Conservation (phyloP, 257 asterid species). For the Hygrophila difformis region DNA sequence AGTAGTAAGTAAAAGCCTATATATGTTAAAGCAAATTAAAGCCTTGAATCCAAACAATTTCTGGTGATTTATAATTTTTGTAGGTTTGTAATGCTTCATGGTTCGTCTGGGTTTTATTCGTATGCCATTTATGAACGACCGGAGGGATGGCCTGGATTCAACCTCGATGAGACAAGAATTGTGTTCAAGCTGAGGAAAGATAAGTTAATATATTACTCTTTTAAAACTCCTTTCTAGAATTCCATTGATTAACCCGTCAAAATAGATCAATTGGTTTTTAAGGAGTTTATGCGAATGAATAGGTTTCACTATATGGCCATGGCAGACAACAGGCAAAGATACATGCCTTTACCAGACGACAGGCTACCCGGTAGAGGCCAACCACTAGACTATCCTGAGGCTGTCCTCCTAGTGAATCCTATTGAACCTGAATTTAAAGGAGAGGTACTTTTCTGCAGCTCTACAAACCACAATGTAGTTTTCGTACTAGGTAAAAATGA, state of each 20-base stretch:
- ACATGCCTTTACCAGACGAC: conserved; percentile 81
- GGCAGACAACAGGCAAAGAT: conserved; percentile 54
- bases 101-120: conserved; percentile 63
- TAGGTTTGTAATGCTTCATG: conserved; percentile 66
- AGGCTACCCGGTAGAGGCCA: conserved; percentile 53
- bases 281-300: neutral
- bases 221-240: neutral
- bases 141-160: conserved; percentile 79
- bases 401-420: conserved; percentile 64
- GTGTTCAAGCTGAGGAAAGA: conserved; percentile 73
- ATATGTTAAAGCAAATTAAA: neutral
- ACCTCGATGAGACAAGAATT: conserved; percentile 64
- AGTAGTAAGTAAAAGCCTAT: neutral
- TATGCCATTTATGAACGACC: conserved; percentile 70
- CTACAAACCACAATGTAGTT: too few species aligned
- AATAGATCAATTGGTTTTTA: neutral
- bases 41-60: neutral
- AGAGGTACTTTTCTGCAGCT: conserved; percentile 32
- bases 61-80: neutral
- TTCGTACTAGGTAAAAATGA: too few species aligned
- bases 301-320: conserved; percentile 82
- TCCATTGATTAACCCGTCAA: neutral
- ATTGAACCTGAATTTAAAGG: conserved; percentile 56
- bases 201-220: conserved; percentile 30
- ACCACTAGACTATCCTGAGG: conserved; percentile 64